Evolutionary conservation across 2,329 filamentous ascomycete genomes (phyloP).

Genomic region (Pseudopyrenochaeta lycopersici): DNA sequence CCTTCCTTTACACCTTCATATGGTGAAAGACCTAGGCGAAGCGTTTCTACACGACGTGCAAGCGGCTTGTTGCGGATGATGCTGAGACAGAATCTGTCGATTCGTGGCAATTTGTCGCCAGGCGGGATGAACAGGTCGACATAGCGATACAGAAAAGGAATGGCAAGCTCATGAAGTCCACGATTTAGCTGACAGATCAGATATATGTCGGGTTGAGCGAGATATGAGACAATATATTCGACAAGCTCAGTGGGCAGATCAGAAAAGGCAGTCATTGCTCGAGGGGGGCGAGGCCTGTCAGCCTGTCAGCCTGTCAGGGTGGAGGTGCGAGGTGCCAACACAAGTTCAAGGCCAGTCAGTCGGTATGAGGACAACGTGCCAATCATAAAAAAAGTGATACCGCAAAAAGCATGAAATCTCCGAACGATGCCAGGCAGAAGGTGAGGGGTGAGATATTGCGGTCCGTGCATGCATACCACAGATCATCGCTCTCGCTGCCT

Average conservation of each 20-base stretch:
- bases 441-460: neutral
- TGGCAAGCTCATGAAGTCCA: slow-evolving; percentile 16
- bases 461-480: no score
- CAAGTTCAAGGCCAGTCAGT: neutral
- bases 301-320: neutral
- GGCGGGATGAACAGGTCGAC: slow-evolving; percentile 30
- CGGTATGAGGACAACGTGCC: neutral
- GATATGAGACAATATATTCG: slow-evolving; percentile 29
- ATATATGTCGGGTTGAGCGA: slow-evolving; percentile 26
- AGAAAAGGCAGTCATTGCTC: slow-evolving; percentile 28
- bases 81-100: slow-evolving; percentile 36
- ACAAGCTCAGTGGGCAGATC: slow-evolving; percentile 34
- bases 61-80: slow-evolving; percentile 23
- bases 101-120: slow-evolving; percentile 26
- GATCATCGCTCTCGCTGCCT: no score
- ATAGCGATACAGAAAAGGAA: slow-evolving; percentile 33
- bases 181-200: slow-evolving; percentile 22
- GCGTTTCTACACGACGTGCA: slow-evolving; percentile 26
- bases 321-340: neutral
- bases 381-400: no score
- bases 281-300: neutral
- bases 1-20: slow-evolving; percentile 16
- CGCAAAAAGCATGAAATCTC: no score
- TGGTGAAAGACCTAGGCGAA: slow-evolving; percentile 29
- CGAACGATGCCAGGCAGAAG: no score